A percentile compares a stretch with the other conserved stretches of the same genome.
phyloP scores from a whole-genome alignment of 2,329 filamentous ascomycete species.

The Penicillium sp. region DNA sequence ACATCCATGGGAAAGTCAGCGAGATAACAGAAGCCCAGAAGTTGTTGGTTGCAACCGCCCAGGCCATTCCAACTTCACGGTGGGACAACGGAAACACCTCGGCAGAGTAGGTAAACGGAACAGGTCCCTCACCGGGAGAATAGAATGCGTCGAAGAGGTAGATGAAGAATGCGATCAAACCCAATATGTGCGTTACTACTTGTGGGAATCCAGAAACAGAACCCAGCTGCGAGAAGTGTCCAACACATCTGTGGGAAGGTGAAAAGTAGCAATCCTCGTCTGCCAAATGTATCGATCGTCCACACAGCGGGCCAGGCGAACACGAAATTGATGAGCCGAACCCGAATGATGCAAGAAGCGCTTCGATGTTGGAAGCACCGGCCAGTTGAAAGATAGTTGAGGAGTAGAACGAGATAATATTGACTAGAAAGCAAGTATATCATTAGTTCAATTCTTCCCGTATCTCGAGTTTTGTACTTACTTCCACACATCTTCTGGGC shows the following conservation, averaged over 20 bases:
- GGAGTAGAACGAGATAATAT: conserved; percentile 34
- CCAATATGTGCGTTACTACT: conserved; percentile 15
- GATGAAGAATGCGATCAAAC: conserved; percentile 29
- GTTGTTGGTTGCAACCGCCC: conserved; percentile 39
- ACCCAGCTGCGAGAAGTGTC: conserved; percentile 25
- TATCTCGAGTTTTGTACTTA: conserved; percentile 13
- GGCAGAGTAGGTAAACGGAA: conserved; percentile 25
- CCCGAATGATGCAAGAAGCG: conserved; percentile 27
- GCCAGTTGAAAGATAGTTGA: conserved; percentile 23
- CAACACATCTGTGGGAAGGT: conserved; percentile 31
- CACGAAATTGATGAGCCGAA: conserved; percentile 33
- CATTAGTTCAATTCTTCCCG: neutral
- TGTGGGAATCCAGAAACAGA: conserved; percentile 25
- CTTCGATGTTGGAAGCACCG: conserved; percentile 17
- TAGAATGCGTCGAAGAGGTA: conserved; percentile 73
- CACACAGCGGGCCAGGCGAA: conserved; percentile 31
- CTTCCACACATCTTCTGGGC: conserved; percentile 34
- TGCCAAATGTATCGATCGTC: conserved; percentile 30
- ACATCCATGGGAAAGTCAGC: conserved; percentile 46
- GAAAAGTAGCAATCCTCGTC: conserved; percentile 28
- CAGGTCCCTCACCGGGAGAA: conserved; percentile 47
- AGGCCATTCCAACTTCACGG: conserved; percentile 45
- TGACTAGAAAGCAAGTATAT: conserved; percentile 21
- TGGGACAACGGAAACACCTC: conserved; percentile 49
- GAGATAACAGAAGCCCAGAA: conserved; percentile 47